Evolutionary conservation across 768 basidiomycete species (phyloP).

Genomic region (Suillus occidentalis): DNA sequence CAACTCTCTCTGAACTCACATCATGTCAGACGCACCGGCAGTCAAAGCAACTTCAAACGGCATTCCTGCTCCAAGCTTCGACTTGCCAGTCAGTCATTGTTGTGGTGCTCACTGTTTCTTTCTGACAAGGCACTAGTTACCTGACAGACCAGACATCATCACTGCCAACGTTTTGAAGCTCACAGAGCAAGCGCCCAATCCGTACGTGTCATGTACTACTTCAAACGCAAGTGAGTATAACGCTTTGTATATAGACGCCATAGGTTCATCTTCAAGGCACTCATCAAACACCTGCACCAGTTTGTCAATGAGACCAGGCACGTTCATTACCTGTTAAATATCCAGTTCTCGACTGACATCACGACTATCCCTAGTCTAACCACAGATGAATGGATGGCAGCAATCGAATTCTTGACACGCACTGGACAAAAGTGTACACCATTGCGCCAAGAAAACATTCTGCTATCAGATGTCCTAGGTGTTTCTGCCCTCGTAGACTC

Average conservation of each 20-base stretch:
- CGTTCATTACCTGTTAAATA: conserved; percentile 13
- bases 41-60: conserved; percentile 39
- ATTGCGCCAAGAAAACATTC: conserved; percentile 76
- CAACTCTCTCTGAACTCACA: not conserved
- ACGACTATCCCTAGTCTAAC: conserved; percentile 48
- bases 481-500: conserved; percentile 76
- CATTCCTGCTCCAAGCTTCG: conserved; percentile 35
- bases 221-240: not conserved
- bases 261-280: conserved; percentile 47
- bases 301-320: conserved; percentile 71
- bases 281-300: conserved; percentile 71
- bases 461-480: conserved; percentile 81
- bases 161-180: conserved; percentile 48
- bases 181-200: conserved; percentile 35
- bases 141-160: conserved; percentile 48
- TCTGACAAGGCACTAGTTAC: conserved; percentile 34
- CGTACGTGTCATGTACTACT: conserved; percentile 30
- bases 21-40: conserved; percentile 10
- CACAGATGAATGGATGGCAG: conserved; percentile 82
- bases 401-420: conserved; percentile 76
- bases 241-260: conserved; percentile 31
- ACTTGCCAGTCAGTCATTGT: conserved; percentile 38
- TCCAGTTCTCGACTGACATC: not conserved
- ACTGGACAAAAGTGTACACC: conserved; percentile 73
- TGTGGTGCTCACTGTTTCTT: not conserved